A percentile compares a stretch with the other conserved stretches of the same genome.
These are phyloP conservation scores for Paraphoma chrysanthemicola DNA, from an alignment of 2,329 filamentous ascomycete species.

Conservation along the genomic window DNA sequence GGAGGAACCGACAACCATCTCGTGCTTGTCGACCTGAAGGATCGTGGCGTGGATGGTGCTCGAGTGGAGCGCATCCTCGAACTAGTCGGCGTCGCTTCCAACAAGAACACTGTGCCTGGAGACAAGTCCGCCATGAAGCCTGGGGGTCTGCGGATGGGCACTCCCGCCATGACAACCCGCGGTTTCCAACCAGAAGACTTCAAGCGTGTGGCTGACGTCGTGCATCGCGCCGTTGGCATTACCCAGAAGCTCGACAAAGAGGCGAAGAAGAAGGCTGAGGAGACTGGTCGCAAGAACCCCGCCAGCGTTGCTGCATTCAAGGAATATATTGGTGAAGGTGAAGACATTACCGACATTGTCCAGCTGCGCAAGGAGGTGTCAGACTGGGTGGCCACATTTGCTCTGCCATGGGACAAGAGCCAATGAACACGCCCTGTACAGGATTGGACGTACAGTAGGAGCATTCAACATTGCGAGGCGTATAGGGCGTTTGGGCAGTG, in stretches of 20 bases:
- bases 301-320: constrained; percentile 50
- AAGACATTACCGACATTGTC: constrained; percentile 51
- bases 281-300: constrained; percentile 47
- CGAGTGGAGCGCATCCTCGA: constrained; percentile 96
- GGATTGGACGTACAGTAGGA: constrained; percentile 1
- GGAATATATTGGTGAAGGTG: constrained; percentile 50
- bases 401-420: constrained; percentile 48
- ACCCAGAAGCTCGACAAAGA: constrained; percentile 51
- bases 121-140: constrained; percentile 97
- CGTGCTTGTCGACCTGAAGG: constrained; percentile 92
- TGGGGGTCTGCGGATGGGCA: constrained; percentile 93
- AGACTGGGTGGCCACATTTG: constrained; percentile 52
- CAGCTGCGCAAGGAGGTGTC: constrained; percentile 50
- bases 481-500: constrained; percentile 25
- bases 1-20: constrained; percentile 98
- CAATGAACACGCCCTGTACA: constrained; percentile 13
- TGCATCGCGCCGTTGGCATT: constrained; percentile 51
- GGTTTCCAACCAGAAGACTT: constrained; percentile 94
- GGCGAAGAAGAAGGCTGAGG: constrained; percentile 47
- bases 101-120: constrained; percentile 98
- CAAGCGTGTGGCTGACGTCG: constrained; percentile 64
- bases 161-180: constrained; percentile 95
- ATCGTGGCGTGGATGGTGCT: constrained; percentile 86
- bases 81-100: constrained; percentile 98
- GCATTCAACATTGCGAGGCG: constrained; percentile 19